A percentile compares a stretch with the other conserved stretches of the same genome.
Conservation (phyloP, 2,329 filamentous ascomycete species). For the Sporothrix phasma region DNA sequence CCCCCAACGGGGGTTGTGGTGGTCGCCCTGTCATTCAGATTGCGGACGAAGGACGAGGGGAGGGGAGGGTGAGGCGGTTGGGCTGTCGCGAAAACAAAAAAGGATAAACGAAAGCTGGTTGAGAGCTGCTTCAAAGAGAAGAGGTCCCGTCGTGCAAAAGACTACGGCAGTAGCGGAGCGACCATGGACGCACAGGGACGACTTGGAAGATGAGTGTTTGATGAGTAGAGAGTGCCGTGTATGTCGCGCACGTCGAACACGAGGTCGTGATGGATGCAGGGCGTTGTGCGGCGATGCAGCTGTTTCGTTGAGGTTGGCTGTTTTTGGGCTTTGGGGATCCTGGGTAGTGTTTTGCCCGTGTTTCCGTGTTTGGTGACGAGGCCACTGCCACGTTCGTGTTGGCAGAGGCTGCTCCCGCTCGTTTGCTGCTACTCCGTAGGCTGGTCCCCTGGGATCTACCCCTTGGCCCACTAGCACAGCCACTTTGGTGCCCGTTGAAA, state of each 20-base stretch:
- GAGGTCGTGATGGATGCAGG: conserved; percentile 2
- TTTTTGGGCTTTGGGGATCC: too few species aligned
- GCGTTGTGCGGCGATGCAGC: conserved; percentile 4
- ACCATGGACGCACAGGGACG: conserved; percentile 14
- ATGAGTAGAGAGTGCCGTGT: neutral
- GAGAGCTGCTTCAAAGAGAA: conserved; percentile 20
- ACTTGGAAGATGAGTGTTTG: neutral
- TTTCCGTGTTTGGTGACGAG: conserved; percentile 11
- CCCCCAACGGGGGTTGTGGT: conserved; percentile 37
- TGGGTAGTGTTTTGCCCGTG: neutral
- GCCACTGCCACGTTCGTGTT: conserved; percentile 11
- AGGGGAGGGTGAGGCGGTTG: conserved; percentile 20
- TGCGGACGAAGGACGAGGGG: neutral
- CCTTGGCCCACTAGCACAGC: conserved; percentile 17
- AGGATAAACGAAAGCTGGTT: conserved; percentile 12
- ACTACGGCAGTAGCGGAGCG: conserved; percentile 13
- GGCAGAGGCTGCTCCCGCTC: neutral
- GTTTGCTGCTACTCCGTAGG: too few species aligned
- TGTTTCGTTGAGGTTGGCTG: conserved; percentile 4
- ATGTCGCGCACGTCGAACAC: neutral
- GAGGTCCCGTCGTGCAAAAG: conserved; percentile 26
- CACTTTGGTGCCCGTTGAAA: conserved; percentile 12
- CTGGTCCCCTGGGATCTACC: neutral
- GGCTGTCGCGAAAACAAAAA: conserved; percentile 10
- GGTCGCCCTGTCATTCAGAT: conserved; percentile 52